Evolutionary conservation across 2,329 filamentous ascomycete genomes (phyloP), one percentile per base, ranked within the genome.

Genomic region (Fusarium falciforme): DNA sequence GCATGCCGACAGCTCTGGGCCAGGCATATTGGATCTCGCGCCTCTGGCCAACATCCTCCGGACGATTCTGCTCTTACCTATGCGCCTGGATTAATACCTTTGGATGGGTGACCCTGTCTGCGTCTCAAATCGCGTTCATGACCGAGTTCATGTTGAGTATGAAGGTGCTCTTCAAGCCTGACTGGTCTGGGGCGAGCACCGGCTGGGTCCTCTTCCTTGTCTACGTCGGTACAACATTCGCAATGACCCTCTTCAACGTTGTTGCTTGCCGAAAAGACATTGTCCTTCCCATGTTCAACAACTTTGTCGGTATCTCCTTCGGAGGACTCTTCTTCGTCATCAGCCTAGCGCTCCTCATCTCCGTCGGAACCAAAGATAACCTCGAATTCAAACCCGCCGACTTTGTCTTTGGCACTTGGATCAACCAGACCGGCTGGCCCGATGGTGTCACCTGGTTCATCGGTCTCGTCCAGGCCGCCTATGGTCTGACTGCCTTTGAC

Each of bases 1-100:
- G 85, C 71, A 90, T 90, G 88, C 89, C 89, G 5, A 90, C 89
- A 0, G 89, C 89, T 0, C 81, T 90, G 3, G 89, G 89, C 0
- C 89, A 91, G 79, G 89, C 88, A 0, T 90, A 88, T 78, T 91
- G 89, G 88, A 80, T 83, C 64, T 80, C 81, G 29, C 79, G 79
- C 2, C 76, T 83, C 33, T 82, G 79, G 76, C 76, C 60, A 80
- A 84, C 83, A 57, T 79, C 66, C 75, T 76, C 16, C 1, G 89
- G 88, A 2, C 84, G 88, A 2, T 88, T 89, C 68, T 75, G 80
- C 5, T 88, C 87, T 1, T 90, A 90, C 74, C 84, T 90, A 80
- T 89, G 87, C 71, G 89, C 88, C 3, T 90, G 88, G 87, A 88
- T 90, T 75, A 90, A 90, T 78, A 89, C 85, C 0, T 89, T 89